Evolutionary conservation across 2,329 filamentous ascomycete genomes (phyloP).

Genomic region (Ophiostoma quercus): DNA sequence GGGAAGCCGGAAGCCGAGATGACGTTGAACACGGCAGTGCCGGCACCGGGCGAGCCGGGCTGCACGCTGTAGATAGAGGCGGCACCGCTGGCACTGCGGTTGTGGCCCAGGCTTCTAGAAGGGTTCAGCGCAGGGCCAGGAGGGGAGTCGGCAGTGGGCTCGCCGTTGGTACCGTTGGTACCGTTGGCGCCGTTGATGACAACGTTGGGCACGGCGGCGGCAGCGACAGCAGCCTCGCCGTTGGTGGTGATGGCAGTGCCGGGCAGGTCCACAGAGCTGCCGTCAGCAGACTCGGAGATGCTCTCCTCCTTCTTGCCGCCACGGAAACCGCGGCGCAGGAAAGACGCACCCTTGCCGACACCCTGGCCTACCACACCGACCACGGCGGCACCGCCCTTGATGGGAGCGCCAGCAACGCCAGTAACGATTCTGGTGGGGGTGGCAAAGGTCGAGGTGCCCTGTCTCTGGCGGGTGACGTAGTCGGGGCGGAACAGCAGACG

Average conservation of each 20-base stretch:
- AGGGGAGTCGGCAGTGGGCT: constrained; percentile 31
- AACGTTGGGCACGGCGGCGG: constrained; percentile 26
- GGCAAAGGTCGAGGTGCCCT: constrained; percentile 91
- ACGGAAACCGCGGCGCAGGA: constrained; percentile 79
- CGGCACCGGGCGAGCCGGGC: constrained; percentile 53
- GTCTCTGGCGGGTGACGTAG: constrained; percentile 79
- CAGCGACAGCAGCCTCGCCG: constrained; percentile 34
- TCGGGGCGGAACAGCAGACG: constrained; percentile 88
- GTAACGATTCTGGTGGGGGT: constrained; percentile 86
- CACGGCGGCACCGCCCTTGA: constrained; percentile 83
- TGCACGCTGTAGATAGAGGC: constrained; percentile 63
- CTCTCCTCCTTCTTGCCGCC: constrained; percentile 57
- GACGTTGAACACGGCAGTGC: constrained; percentile 74
- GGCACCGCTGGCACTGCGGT: constrained; percentile 55
- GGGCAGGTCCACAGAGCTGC: constrained; percentile 29
- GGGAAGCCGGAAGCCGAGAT: constrained; percentile 75
- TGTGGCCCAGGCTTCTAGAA: constrained; percentile 35
- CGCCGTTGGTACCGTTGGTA: constrained; percentile 27
- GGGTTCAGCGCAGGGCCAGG: constrained; percentile 33
- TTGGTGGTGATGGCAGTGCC: constrained; percentile 42
- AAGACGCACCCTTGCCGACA: constrained; percentile 84
- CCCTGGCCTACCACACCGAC: constrained; percentile 66
- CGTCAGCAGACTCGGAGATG: constrained; percentile 35
- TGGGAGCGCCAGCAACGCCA: constrained; percentile 75
- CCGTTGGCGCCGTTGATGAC: constrained; percentile 39